Base-by-base conservation (phyloP, 2,329 filamentous ascomycete species). In the Colletotrichum phormii region DNA sequence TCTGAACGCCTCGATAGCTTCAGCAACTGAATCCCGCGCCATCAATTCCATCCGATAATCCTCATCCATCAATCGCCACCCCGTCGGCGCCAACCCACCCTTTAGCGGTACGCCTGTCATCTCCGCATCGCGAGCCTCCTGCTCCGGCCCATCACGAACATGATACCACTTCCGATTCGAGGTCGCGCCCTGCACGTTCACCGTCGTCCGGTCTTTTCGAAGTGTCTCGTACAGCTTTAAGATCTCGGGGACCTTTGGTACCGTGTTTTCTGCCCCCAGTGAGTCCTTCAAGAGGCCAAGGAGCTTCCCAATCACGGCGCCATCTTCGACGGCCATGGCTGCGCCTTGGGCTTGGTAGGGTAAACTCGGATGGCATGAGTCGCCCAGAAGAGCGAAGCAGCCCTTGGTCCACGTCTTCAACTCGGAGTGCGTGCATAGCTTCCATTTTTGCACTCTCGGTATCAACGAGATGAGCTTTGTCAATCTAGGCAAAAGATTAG, bases 261-360 rank as follows among this genome's bases (percentile, higher is more conserved):
- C 6, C 2, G 58, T 18, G n/a, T 22, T 15, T 2, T 15, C 54
- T 1, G n/a, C 0, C 1, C 12, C 12, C 13, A 22, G 24, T n/a
- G 8, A 13, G 13, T 15, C 8, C 1, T 42, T 51, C 3, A 65
- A 35, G 4, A 72, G 8, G 18, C 71, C 71, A 8, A 57, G 90
- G 8, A 80, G 74, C 0, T 71, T 75, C 12, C 74, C 77, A 3
- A 79, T 65, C 2, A 78, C 60, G 15, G 76, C 73, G 2, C 74
- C 78, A 37, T 79, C 78, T 33, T 79, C 77, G 46, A 77, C 74
- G 3, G 75, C 76, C 72, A 76, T 76, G 31, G 78, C 78, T 5
- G 75, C 78, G 1, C 78, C 78, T 49, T 79, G 78, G 3, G 73
- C 77, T 24, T 79, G 75, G 58, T 79, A 76, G 0, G 78, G 78